Evolutionary conservation across 2,329 filamentous ascomycete genomes (phyloP).

Genomic region (Aspergillus japonicus): DNA sequence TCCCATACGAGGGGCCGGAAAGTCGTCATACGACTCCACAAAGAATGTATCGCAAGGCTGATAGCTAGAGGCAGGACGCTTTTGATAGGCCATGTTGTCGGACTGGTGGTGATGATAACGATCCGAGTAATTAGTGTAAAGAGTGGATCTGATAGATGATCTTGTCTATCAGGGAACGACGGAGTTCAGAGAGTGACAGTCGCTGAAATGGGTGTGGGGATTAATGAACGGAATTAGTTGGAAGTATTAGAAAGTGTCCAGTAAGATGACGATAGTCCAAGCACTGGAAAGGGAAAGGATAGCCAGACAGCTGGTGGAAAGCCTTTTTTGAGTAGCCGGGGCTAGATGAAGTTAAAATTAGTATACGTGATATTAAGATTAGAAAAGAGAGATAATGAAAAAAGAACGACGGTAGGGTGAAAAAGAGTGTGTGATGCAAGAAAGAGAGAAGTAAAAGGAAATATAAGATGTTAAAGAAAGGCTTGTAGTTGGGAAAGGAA

Average conservation of each 20-base stretch:
- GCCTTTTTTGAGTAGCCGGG: constrained; percentile 28
- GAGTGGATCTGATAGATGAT: constrained; percentile 45
- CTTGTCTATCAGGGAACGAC: constrained; percentile 40
- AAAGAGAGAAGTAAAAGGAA: constrained; percentile 3
- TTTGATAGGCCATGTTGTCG: constrained; percentile 56
- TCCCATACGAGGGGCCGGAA: constrained; percentile 55
- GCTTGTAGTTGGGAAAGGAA: constrained; percentile 13
- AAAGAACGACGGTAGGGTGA: neutral
- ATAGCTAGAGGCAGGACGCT: constrained; percentile 52
- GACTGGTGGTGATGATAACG: constrained; percentile 21
- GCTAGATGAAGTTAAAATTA: constrained; percentile 36
- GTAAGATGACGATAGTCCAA: constrained; percentile 41
- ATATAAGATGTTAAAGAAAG: constrained; percentile 16
- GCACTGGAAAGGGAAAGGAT: constrained; percentile 32
- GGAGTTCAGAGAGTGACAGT: constrained; percentile 53
- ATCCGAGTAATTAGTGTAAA: constrained; percentile 28
- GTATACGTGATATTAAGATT: constrained; percentile 25
- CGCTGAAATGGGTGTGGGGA: constrained; percentile 41
- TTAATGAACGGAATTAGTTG: constrained; percentile 62
- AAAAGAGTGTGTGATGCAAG: constrained; percentile 4
- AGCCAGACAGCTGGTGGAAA: constrained; percentile 30
- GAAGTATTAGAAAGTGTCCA: constrained; percentile 49
- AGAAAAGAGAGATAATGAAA: constrained; percentile 19
- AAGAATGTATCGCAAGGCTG: constrained; percentile 69
- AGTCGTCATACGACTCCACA: constrained; percentile 60